Evolutionary conservation across 116 monocot genomes (phyloP).

Genomic region (Posidonia oceanica): DNA sequence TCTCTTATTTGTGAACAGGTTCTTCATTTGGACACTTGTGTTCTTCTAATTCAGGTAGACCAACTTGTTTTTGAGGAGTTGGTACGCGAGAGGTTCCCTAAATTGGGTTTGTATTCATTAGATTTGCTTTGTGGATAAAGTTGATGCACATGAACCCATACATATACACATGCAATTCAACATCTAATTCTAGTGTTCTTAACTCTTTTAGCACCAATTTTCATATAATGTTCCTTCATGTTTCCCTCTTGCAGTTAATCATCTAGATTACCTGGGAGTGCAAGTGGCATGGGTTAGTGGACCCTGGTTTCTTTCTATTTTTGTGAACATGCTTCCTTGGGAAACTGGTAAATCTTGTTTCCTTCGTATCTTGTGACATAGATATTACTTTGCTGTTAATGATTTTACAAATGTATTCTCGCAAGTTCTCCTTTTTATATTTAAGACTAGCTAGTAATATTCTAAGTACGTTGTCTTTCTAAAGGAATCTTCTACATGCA

Average conservation of each 20-base stretch:
- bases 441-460: too few relatives aligned
- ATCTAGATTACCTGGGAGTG: conserved; percentile 92
- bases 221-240: background rate
- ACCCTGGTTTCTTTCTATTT: conserved; percentile 99
- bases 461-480: too few relatives aligned
- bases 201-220: background rate
- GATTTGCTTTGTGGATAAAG: background rate
- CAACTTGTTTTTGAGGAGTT: conserved; percentile 93
- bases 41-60: conserved; percentile 53
- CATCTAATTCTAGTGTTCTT: background rate
- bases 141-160: background rate
- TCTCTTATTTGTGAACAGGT: background rate
- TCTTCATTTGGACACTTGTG: background rate
- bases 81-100: conserved; percentile 78
- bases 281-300: conserved; percentile 96
- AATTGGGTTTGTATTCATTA: conserved; percentile 48
- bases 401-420: background rate
- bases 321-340: conserved; percentile 98
- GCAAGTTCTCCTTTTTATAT: too few relatives aligned
- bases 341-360: conserved; percentile 87
- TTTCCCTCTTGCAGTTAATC: conserved; percentile 59
- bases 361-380: background rate
- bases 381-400: background rate
- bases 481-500: conserved; percentile 14
- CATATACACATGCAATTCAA: background rate